phyloP scores from a whole-genome alignment of 176 grass and related monocot species.

The Areca catechu region DNA sequence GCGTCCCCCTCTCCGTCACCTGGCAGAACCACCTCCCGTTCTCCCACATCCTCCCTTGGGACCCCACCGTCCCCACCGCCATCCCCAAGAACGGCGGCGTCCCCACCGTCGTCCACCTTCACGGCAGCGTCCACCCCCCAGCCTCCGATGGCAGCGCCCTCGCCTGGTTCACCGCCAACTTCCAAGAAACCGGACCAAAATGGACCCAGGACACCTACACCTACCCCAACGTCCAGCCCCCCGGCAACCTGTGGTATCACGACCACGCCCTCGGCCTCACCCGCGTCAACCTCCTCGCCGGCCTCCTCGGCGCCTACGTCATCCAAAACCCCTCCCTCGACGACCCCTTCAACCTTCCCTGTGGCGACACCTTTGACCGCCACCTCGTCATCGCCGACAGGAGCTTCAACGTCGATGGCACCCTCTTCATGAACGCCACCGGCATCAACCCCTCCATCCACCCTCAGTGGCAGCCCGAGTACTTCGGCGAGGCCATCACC shows the following conservation, averaged over 20 bases:
- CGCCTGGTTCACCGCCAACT: constrained; percentile 9
- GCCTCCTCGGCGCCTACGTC: constrained; percentile 22
- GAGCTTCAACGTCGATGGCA: constrained; percentile 21
- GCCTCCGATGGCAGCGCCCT: constrained; percentile 1
- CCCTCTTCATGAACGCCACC: constrained; percentile 26
- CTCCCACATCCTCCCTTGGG: constrained; percentile 8
- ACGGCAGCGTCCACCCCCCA: constrained; percentile 8
- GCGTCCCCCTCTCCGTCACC: constrained; percentile 3
- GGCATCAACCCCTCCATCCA: constrained; percentile 11
- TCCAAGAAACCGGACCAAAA: not conserved
- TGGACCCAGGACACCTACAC: constrained; percentile 2
- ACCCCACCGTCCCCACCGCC: constrained; percentile 7
- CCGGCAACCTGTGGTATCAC: constrained; percentile 19
- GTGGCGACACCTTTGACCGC: not conserved
- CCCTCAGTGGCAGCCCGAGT: constrained; percentile 29
- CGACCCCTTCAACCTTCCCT: constrained; percentile 10
- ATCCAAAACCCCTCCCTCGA: constrained; percentile 21
- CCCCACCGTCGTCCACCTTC: constrained; percentile 11
- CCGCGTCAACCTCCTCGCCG: constrained; percentile 23
- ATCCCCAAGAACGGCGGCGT: not conserved
- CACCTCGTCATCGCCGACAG: constrained; percentile 23
- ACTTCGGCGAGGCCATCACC: constrained; percentile 19
- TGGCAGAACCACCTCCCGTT: constrained; percentile 10
- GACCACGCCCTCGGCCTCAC: constrained; percentile 29
- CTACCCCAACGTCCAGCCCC: constrained; percentile 9